Evolutionary conservation across 164 flowering plant species (phyloP).

Genomic region (Sextonia rubra): DNA sequence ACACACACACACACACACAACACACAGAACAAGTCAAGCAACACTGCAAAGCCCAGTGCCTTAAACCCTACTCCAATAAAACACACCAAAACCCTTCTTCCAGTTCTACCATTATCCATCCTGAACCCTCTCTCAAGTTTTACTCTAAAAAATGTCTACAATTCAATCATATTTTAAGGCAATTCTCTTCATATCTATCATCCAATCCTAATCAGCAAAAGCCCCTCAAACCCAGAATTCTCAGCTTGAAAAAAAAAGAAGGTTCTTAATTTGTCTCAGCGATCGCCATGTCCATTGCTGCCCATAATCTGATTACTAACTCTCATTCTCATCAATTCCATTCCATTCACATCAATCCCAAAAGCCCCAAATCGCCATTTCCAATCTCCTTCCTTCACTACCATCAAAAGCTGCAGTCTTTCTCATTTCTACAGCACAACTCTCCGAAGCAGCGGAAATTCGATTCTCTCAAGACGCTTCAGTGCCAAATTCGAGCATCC

Average conservation of each 20-base stretch:
- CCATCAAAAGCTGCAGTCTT: constrained; percentile 1
- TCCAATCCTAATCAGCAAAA: neutral
- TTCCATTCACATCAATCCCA: neutral
- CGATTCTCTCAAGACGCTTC: neutral
- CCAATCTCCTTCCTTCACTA: neutral
- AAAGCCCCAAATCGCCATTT: neutral
- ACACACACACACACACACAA: too few relatives aligned
- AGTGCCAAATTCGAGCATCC: constrained; percentile 10
- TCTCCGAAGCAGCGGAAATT: neutral
- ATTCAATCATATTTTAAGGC: neutral
- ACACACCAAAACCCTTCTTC: too few relatives aligned
- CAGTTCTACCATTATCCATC: too few relatives aligned
- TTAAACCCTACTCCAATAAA: too few relatives aligned
- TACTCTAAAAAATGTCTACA: neutral
- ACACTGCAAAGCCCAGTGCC: too few relatives aligned
- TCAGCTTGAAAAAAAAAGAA: neutral
- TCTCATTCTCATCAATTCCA: neutral
- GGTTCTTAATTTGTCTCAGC: neutral
- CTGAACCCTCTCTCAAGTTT: neutral
- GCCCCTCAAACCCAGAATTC: neutral
- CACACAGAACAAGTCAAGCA: too few relatives aligned
- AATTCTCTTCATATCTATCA: neutral
- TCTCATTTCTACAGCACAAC: neutral
- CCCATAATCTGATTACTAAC: constrained; percentile 18
- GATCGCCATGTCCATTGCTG: constrained; percentile 21